Base-by-base conservation (phyloP, 257 asterid species). In the Solanum tacnaense region DNA sequence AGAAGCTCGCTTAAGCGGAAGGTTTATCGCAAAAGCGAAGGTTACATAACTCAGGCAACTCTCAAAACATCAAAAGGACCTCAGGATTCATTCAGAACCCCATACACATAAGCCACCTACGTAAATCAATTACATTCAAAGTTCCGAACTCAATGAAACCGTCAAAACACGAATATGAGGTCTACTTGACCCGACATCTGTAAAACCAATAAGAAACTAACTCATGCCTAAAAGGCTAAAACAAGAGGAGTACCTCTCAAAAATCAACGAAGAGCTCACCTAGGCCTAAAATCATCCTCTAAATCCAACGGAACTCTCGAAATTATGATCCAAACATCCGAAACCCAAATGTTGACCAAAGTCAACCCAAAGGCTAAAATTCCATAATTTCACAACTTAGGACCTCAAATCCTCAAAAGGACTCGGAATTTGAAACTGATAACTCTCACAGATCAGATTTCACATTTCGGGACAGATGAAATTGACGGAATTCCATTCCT, bases 251-350 rank as follows among this genome's bases (percentile, higher is more conserved):
- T 52, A 52, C 62, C 3, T 52, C 62, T 52, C 2, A 18, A 52
- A 49, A 52, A 52, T 52, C 9, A 52, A 52, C 0, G n/a, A 52
- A 52, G 62, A 18, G 1, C 10, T 52, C 4, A 52, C n/a, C 10
- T 52, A 18, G 23, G 62, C 9, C 23, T 52, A 52, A 18, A 52
- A 2, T 18, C 0, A 18, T 52, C 62, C n/a, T 52, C 23, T 52
- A 2, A 52, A 52, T 52, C 62, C 23, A 52, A 52, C 1, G 0
- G 0, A 16, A 52, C 62, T 52, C 9, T 18, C 0, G 1, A 18
- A 52, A 52, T 52, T 52, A 0, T 20, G 0, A 52, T 52, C 62
- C n/a, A 52, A 52, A 52, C 1, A 52, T 52, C 0, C 0, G 1
- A 52, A 18, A 52, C 23, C n/a, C n/a, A 52, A 52, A 52, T 18